A percentile compares a stretch with the other conserved stretches of the same genome.
phyloP scores from a whole-genome alignment of 2,329 filamentous ascomycete species.

The Botrytis elliptica region DNA sequence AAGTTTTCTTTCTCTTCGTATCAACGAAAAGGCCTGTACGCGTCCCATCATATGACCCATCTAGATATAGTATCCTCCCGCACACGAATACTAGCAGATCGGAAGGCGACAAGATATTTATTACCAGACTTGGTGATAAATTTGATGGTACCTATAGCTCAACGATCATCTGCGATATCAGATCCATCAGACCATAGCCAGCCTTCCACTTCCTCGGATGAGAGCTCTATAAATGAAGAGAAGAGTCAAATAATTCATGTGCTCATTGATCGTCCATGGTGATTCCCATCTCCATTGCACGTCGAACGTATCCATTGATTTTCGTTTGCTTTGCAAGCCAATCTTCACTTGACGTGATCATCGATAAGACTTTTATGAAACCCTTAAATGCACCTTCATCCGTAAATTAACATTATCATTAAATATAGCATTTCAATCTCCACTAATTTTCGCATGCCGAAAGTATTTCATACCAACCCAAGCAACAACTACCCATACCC shows the following conservation, averaged over 20 bases:
- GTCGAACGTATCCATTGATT: not conserved
- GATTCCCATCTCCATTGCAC: not conserved
- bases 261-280: not conserved
- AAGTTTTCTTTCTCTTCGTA: not conserved
- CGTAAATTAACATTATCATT: slow-evolving; percentile 19
- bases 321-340: not conserved
- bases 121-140: not conserved
- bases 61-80: not conserved
- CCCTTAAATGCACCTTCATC: slow-evolving; percentile 1
- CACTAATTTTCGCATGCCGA: slow-evolving; percentile 82
- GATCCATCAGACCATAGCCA: not conserved
- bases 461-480: slow-evolving; percentile 99
- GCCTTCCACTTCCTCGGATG: too few relatives aligned
- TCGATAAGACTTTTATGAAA: not conserved
- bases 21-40: not conserved
- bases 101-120: not conserved
- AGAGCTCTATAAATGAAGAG: not conserved
- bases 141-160: not conserved
- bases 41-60: not conserved
- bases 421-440: slow-evolving; percentile 34
- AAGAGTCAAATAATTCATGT: not conserved
- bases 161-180: not conserved
- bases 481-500: slow-evolving; percentile 96
- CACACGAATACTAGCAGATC: not conserved
- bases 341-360: not conserved